Base-by-base conservation (phyloP, 2,329 filamentous ascomycete genomes). In the Colletotrichum tropicale region DNA sequence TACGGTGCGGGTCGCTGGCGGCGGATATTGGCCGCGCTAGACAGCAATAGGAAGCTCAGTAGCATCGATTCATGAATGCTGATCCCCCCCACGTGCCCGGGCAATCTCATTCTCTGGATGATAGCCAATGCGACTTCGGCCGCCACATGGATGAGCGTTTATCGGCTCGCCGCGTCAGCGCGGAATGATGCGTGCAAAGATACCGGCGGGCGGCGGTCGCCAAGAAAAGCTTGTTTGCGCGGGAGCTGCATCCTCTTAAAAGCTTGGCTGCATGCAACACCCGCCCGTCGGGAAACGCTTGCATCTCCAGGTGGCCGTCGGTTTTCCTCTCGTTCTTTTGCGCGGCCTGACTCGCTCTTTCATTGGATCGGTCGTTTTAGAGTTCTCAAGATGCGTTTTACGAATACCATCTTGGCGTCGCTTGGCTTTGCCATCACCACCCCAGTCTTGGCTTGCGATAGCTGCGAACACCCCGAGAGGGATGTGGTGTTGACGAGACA, bases 401-500 rank as follows among this genome's bases (percentile, higher is more conserved):
- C 34, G 58, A 62, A 18, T 18, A 43, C 30, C 43, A 7, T 64
- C 4, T 52, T 56, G 38, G 71, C 43, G n/a, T 64, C 56, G 16
- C 43, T 74, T 2, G 71, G 32, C 58, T 28, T 62, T 28, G 58
- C 66, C 12, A 21, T 56, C 1, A 13, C 43, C 10, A 8, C 26
- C 34, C 43, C 34, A 24, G 58, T 26, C 16, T 34, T 64, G 24
- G 66, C 66, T 2, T 74, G 71, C 34, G 67, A 36, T 24, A 74
- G 66, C 34, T 74, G 71, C 58, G 71, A 74, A 21, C 71, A 74
- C n/a, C 71, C 71, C 8, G 71, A 74, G 58, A 70, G 66, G 24
- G 71, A 74, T 34, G 66, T 74, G 15, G 66, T 74, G 4, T 9
- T 74, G 30, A 74, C 71, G 9, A 62, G 71, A n/a, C 84, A 87